Conservation (phyloP, 768 basidiomycete species). For the Favolaschia claudopus region DNA sequence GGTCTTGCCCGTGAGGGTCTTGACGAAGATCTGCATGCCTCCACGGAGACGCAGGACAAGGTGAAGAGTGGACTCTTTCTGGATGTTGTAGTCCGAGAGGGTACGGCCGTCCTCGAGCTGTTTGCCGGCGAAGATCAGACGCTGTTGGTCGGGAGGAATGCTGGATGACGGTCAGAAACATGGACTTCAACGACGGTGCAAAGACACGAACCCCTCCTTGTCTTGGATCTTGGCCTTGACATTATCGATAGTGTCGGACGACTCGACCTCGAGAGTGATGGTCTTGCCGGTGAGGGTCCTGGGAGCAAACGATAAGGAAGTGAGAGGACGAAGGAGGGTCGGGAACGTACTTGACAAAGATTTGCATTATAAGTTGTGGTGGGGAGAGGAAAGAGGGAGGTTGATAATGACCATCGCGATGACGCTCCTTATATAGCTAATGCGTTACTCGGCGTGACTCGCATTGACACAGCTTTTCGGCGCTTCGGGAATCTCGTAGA, state of each 20-base stretch:
- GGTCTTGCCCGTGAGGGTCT: conserved; percentile 90
- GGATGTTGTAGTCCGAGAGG: conserved; percentile 73
- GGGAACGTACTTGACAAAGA: conserved; percentile 49
- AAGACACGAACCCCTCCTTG: conserved; percentile 72
- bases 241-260: conserved; percentile 74
- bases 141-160: conserved; percentile 82
- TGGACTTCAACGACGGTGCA: neutral
- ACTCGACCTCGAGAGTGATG: conserved; percentile 78
- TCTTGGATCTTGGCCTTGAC: conserved; percentile 88
- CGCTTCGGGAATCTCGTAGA: neutral
- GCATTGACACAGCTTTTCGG: neutral
- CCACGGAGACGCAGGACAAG: conserved; percentile 53
- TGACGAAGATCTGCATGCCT: conserved; percentile 87
- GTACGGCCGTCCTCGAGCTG: conserved; percentile 86
- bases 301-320: neutral
- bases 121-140: conserved; percentile 84
- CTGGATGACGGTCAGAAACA: conserved; percentile 38
- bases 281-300: conserved; percentile 73
- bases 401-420: conserved; percentile 3
- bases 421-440: conserved; percentile 9
- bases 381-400: conserved; percentile 10
- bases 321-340: neutral
- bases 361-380: conserved; percentile 45
- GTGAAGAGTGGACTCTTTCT: conserved; percentile 69
- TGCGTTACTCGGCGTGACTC: neutral